Base-by-base conservation (phyloP, 495 filamentous ascomycete species). In the Xylaria palmicola region DNA sequence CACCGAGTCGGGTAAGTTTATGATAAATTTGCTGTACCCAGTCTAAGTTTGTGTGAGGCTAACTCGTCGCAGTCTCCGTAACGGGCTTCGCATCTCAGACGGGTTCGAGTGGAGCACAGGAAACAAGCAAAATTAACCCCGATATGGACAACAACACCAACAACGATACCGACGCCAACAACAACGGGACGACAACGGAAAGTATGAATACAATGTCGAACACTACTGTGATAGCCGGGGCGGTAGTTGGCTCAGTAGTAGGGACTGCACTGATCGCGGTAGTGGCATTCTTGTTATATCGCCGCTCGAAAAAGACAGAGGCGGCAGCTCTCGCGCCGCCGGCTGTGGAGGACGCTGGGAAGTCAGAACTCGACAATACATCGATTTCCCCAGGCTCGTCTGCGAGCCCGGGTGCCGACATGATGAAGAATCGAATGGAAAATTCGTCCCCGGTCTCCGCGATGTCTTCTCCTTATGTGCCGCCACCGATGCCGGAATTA, bases 381-480 rank as follows among this genome's bases (percentile, higher is more conserved):
- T 56, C 63, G 1, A 13, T 63, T 24, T 69, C 60, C 1, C 47
- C 68, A 3, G 39, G 36, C 12, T 47, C 69, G 6, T 59, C 74
- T 13, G 61, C 64, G 10, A 75, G 73, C 56, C 68, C 66, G 9
- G 66, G 68, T 49, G 66, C 62, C 4, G 73, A 68, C 58, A 71
- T 60, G 20, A 56, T 72, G 40, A 71, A 72, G 3, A 34, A 57
- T 3, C 67, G 71, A 12, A 52, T 36, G 20, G 67, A 72, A 30
- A 77, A 62, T 60, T 67, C 75, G n/a, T 77, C 77, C 0, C 78
- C 78, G 2, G 65, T 73, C 36, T 77, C 77, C 7, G 70, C 77
- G 12, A 63, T 70, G 34, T 75, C 75, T 6, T 67, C 67, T 8
- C 61, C 70, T 27, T 64, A 62, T 9, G 39, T 59, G 15, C 64